These are phyloP conservation scores for Mediolabrus comicus DNA, from an alignment of 108 stramenopile species.

Conservation along the genomic window DNA sequence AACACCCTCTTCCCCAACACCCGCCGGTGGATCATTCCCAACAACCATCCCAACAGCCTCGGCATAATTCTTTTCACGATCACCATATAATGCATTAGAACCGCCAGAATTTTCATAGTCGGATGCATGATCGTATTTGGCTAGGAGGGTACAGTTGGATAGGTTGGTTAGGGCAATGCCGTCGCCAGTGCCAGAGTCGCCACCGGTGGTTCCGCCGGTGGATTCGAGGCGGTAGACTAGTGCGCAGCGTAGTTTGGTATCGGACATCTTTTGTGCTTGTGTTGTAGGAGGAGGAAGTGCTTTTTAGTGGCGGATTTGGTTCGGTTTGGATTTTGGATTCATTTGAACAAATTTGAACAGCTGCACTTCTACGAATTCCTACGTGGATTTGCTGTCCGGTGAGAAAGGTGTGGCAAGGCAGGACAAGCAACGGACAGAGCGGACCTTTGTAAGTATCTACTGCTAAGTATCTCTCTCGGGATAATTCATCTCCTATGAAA, in stretches of 20 bases:
- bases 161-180: constrained; percentile 40
- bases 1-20: constrained; percentile 51
- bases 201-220: constrained; percentile 21
- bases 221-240: constrained; percentile 77
- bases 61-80: constrained; percentile 70
- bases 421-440: no score
- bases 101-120: constrained; percentile 77
- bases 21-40: constrained; percentile 75
- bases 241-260: constrained; percentile 83
- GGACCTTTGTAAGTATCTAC: no score
- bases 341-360: no score
- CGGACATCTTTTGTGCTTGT: no score
- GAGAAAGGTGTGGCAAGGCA: no score
- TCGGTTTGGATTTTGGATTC: no score
- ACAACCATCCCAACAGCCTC: constrained; percentile 77
- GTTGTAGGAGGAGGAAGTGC: no score
- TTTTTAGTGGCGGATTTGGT: no score
- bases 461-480: no score
- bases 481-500: no score
- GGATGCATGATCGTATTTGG: constrained; percentile 82
- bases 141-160: constrained; percentile 56
- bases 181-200: constrained; percentile 18
- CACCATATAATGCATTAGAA: constrained; percentile 57
- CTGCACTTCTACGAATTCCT: no score
- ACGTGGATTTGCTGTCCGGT: no score